A percentile compares a stretch with the other conserved stretches of the same genome.
phyloP scores from a whole-genome alignment of 2,329 filamentous ascomycete species.

The Diaporthe longicolla region DNA sequence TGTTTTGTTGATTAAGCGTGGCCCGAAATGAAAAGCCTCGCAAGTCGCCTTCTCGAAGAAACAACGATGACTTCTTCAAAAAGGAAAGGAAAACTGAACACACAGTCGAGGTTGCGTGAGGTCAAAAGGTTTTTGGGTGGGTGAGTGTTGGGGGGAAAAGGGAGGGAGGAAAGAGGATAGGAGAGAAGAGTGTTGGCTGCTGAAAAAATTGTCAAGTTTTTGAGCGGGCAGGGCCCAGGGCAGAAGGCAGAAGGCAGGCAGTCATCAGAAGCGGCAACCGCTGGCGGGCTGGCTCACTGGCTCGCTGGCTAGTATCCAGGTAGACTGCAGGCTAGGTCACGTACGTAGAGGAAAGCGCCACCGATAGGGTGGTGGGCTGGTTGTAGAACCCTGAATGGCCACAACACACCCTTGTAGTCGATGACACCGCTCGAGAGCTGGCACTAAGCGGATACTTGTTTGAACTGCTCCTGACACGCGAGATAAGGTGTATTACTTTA shows the following conservation, averaged over 20 bases:
- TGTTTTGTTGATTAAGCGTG: conserved; percentile 29
- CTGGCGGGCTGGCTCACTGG: not conserved
- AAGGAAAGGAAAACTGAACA: conserved; percentile 58
- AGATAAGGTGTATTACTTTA: conserved; percentile 30
- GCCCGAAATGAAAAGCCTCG: conserved; percentile 49
- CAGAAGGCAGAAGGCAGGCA: conserved; percentile 21
- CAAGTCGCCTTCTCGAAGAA: conserved; percentile 58
- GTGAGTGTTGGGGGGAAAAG: conserved; percentile 47
- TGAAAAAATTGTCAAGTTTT: conserved; percentile 46
- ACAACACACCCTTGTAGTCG: not conserved
- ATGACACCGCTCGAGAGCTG: not conserved
- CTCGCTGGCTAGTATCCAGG: not conserved
- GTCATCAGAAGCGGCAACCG: conserved; percentile 25
- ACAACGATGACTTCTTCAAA: conserved; percentile 58
- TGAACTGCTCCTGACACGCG: fast-evolving
- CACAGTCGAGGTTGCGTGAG: conserved; percentile 48
- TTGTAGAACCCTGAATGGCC: conserved; percentile 15
- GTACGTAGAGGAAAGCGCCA: conserved; percentile 32
- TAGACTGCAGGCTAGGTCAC: conserved; percentile 39
- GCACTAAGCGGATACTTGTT: not conserved
- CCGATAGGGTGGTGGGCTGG: not conserved
- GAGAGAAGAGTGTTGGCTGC: conserved; percentile 45
- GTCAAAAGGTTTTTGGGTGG: conserved; percentile 50
- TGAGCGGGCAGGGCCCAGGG: conserved; percentile 44
- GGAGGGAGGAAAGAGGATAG: conserved; percentile 41